Base-by-base conservation (phyloP, 108 stramenopile genomes). In the Cylindrotheca fusiformis region DNA sequence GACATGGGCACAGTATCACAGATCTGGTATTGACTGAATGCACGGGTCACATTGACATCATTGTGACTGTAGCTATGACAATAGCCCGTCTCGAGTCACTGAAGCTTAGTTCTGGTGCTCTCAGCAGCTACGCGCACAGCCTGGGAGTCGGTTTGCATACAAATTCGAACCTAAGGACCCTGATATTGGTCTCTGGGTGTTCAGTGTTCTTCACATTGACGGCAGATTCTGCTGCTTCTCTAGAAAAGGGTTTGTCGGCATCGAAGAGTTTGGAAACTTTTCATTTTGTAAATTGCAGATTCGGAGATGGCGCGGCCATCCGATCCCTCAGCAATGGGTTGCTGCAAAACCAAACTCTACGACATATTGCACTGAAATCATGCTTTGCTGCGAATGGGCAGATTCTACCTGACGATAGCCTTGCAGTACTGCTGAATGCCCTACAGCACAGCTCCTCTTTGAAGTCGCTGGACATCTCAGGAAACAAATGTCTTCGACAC, bases 311-410 rank as follows among this genome's bases (percentile, higher is more conserved):
- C 24, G 31, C 4, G 21, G 33, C 68, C 6, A 20, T 60, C 25
- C 52, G 25, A 0, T 24, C 18, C 24, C 28, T 60, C 29, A 36
- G 57, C 20, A 21, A 44, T n/a, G 68, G 59, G 18, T 29, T 69
- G 26, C 21, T 47, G 55, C 32, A n/a, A 4, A 47, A 53, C 23
- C 20, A 33, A 8, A 47, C 33, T 41, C 27, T 69, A n/a, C 59
- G 45, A 26, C 48, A 32, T 2, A 48, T 69, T 29, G 48, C 23
- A 45, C 29, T 69, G 12, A 44, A 28, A 5, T 60, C 50, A 21
- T 69, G 58, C 41, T 69, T 52, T 29, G 17, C 27, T 20, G 28
- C 23, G 17, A 69, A 69, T 60, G 68, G 68, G 10, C 60, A 69
- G 4, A 31, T 60, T 14, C 30, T 69, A 28, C 57, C 58, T 3